Evolutionary conservation across 495 filamentous ascomycete species (phyloP), one percentile per base, ranked within the genome.

Genomic region (Penicillium fimorum): DNA sequence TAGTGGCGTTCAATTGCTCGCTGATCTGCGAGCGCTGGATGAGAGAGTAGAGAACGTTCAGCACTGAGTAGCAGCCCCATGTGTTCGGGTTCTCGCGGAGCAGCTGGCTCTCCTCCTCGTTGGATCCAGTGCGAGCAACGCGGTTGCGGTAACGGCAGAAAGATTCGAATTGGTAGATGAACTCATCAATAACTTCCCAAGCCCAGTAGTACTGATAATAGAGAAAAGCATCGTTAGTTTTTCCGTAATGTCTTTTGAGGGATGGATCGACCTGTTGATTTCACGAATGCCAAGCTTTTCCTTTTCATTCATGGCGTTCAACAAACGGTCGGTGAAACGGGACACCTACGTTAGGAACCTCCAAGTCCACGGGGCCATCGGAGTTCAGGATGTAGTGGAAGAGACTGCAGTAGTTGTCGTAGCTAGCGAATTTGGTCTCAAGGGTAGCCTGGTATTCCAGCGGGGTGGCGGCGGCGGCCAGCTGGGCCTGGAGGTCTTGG

Each of bases 141-240:
- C 91, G 86, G 62, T 94, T 90, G 63, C 94, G 87, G 82, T 97
- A 96, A 50, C 90, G 87, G 73, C 91, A 97, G 80, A 97, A 98
- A 37, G 91, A 95, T 80, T 98, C 97, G 81, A 98, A 98, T 74
- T 98, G 94, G 81, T 98, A 98, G 76, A 98, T 97, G 78, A 98
- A 98, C 70, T 98, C 94, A 68, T 98, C 94, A 74, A 98, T 97
- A 57, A 97, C 95, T 76, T 98, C 94, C 94, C 95, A 98, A 17
- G 94, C 95, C 94, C 94, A 98, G 79, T 91, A 96, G 76, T 96
- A 92, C 94, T 98, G 75, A 73, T 51, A 5, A 32, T 42, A 53
- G 35, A 47, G 47, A 50, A 44, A 12, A 22, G 35, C 4, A 60
- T 17, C 25, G 42, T 62, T 66, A 56, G 60, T 59, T 44, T 22